Evolutionary conservation across 495 filamentous ascomycete genomes (phyloP).

Genomic region (Geoglossum glabrum): DNA sequence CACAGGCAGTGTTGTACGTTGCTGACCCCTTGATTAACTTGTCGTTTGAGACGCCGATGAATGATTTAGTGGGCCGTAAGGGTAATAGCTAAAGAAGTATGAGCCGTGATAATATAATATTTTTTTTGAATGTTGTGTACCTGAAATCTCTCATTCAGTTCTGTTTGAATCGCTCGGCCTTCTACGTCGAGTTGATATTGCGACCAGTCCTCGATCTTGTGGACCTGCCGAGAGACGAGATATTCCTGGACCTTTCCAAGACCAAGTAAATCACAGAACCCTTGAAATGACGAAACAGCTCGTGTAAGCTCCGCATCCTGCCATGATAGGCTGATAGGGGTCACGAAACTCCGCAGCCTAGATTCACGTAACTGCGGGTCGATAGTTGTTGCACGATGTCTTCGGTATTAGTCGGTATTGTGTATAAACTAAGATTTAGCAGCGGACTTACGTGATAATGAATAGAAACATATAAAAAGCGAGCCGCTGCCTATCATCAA

Average conservation of each 20-base stretch:
- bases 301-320: constrained; percentile 44
- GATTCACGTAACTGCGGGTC: constrained; percentile 40
- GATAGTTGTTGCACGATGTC: constrained; percentile 61
- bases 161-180: constrained; percentile 54
- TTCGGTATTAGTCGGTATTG: constrained; percentile 14
- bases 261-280: constrained; percentile 62
- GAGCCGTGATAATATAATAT: constrained; percentile 2
- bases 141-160: constrained; percentile 53
- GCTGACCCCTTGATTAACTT: constrained; percentile 51
- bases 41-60: constrained; percentile 76
- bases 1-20: constrained; percentile 47
- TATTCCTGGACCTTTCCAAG: constrained; percentile 65
- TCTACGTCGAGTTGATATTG: constrained; percentile 52
- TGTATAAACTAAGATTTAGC: background rate
- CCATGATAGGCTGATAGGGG: constrained; percentile 66
- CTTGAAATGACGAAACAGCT: constrained; percentile 51
- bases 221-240: constrained; percentile 46
- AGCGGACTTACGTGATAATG: constrained; percentile 52
- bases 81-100: constrained; percentile 39
- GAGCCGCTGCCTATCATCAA: constrained; percentile 51
- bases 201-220: constrained; percentile 70
- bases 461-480: constrained; percentile 59
- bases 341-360: constrained; percentile 51
- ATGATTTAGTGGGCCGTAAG: constrained; percentile 67
- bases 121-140: constrained; percentile 19